Base-by-base conservation (phyloP, 768 basidiomycete genomes). In the Lactarius pseudohatsudake region DNA sequence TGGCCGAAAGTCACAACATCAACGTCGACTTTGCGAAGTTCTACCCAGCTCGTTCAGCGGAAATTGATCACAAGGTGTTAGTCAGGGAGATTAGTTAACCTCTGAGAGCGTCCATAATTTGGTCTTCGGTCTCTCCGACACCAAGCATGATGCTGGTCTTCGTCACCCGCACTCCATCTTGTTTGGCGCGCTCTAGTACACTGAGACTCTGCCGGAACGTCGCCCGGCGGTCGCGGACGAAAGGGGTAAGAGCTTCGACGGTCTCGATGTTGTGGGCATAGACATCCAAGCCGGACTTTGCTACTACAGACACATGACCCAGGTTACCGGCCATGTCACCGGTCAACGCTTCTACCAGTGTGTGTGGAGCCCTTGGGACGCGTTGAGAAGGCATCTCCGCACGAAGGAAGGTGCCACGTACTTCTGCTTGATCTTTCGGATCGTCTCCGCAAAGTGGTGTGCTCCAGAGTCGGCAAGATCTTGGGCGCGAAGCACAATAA, bases 141-240 rank as follows among this genome's bases (percentile, higher is more conserved):
- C 97, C 97, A 56, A 99, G 86, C 97, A 99, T 99, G 66, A 99
- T 89, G 74, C 96, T 98, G 10, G 95, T 98, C 81, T 99, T 99
- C 10, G 97, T 98, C 64, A 99, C 83, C 57, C 86, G 85, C 2
- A 91, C 93, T 8, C 91, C 93, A 66, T 88, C 83, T 66, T 85
- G 84, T 79, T 96, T 96, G 15, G 94, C 94, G 60, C 87, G 87
- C 74, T 90, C 82, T 1, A 96, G 81, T 3, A 96, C 93, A 69
- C 81, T 81, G 62, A 96, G 78, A 76, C 89, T 95, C 77, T 90
- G 92, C 54, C 90, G 81, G 79, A 96, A 96, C 18, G 88, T 92
- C 20, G 97, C 97, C 59, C 96, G 85, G 28, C 95, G 89, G 76
- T 99, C 97, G 47, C 97, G 91, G 32, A 99, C 97, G 72, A 84